Evolutionary conservation across 2,329 filamentous ascomycete species (phyloP), one percentile per base, ranked within the genome.

Genomic region (Atkinsonella texensis): DNA sequence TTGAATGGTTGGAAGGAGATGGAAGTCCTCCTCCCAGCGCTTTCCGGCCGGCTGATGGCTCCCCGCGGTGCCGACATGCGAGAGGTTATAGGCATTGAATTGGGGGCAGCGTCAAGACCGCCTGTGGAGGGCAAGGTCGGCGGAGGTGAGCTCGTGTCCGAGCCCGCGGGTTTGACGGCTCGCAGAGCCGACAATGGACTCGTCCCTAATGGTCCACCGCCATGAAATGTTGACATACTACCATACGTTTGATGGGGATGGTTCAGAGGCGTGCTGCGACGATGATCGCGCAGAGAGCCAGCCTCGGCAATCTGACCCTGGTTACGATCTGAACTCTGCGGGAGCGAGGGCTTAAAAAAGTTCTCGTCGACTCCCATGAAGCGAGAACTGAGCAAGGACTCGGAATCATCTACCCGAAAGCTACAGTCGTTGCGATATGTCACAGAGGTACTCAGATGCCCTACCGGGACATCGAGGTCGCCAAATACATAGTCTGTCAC

Each of bases 1-100:
- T 98, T 98, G 73, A 98, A 98, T 0, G 91, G 90, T 59, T 94
- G 88, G 61, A 96, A 95, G 0, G 88, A 94, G 20, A 95, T 80
- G 0, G 89, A 96, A 7, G 87, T 84, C 50, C 89, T 81, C 59
- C 89, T 79, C 50, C 76, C 76, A 46, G 77, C 73, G 43, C 86
- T 74, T 18, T 84, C 67, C 13, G 68, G 69, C 48, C 73, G 72
- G 41, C 72, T 54, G 1, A 66, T 58, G 12, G 67, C 68, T n/a
- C 40, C 23, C 28, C 69, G 65, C 20, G 61, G 53, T 23, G 63
- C 52, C 13, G 61, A 56, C 6, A 57, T 52, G 15, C 66, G 61
- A n/a, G 63, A 65, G 7, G 67, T 60, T 15, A 77, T 74, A n/a
- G 79, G 79, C 44, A 81, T 60, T 4, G 79, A 80, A 56, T 75